A percentile compares a stretch with the other conserved stretches of the same genome.
Conservation (phyloP, 768 basidiomycete genomes). For the Xerocomellus dryophilus region DNA sequence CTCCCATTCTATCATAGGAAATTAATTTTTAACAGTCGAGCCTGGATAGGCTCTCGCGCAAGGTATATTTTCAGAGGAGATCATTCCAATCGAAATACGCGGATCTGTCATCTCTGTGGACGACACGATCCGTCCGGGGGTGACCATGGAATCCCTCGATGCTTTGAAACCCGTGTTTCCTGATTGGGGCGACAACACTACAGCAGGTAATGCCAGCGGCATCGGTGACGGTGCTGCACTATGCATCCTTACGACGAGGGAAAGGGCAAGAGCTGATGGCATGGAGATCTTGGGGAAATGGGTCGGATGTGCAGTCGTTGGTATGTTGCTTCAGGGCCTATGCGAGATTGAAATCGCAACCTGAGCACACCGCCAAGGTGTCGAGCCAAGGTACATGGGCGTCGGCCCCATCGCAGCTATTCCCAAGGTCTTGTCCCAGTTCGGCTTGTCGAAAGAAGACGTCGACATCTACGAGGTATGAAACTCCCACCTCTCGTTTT, state of each 20-base stretch:
- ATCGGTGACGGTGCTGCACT: slow-evolving; percentile 92
- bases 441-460: slow-evolving; percentile 66
- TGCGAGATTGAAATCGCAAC: not conserved
- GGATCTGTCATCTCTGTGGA: slow-evolving; percentile 68
- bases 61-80: slow-evolving; percentile 83
- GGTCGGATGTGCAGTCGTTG: slow-evolving; percentile 73
- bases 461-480: slow-evolving; percentile 73
- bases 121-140: slow-evolving; percentile 85
- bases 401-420: slow-evolving; percentile 71
- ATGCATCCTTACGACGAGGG: slow-evolving; percentile 77
- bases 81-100: slow-evolving; percentile 77
- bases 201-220: slow-evolving; percentile 84
- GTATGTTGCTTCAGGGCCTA: slow-evolving; percentile 37
- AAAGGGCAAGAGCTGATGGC: slow-evolving; percentile 70
- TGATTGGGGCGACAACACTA: slow-evolving; percentile 66
- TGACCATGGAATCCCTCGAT: slow-evolving; percentile 72
- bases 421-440: slow-evolving; percentile 60
- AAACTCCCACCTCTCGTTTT: not conserved
- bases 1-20: not conserved
- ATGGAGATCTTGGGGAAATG: slow-evolving; percentile 83
- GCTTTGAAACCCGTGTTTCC: slow-evolving; percentile 87
- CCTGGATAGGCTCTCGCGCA: slow-evolving; percentile 52
- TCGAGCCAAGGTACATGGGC: slow-evolving; percentile 77
- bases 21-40: not conserved
- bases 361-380: slow-evolving; percentile 41